These are phyloP conservation scores for Allium sativum DNA, from an alignment of 106 monocot genomes.

Conservation along the genomic window DNA sequence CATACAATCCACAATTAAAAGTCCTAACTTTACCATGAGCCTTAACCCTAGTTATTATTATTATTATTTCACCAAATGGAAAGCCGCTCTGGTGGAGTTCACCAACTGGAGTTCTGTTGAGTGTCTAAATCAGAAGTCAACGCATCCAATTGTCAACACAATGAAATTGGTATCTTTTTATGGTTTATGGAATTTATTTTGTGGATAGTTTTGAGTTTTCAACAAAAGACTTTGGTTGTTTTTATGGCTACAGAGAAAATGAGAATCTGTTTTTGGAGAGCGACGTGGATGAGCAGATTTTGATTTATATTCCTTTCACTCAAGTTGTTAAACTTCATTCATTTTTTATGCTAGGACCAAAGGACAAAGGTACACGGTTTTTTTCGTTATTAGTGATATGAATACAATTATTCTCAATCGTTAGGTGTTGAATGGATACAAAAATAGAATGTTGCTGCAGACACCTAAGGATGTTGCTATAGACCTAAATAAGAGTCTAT, in stretches of 20 bases:
- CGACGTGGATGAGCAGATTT: constrained; percentile 81
- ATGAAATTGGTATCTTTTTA: constrained; percentile 52
- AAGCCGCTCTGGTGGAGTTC: constrained; percentile 94
- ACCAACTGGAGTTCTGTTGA: constrained; percentile 86
- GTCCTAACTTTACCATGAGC: neutral
- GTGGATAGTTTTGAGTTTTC: neutral
- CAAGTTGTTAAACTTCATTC: constrained; percentile 90
- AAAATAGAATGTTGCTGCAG: too few relatives aligned
- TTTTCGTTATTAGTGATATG: neutral
- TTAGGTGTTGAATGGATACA: too few relatives aligned
- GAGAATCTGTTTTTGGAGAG: constrained; percentile 80
- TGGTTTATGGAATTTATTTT: neutral
- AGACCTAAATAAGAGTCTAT: too few relatives aligned
- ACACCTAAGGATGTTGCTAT: too few relatives aligned
- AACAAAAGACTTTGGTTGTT: neutral
- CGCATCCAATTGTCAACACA: constrained; percentile 56
- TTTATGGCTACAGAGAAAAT: constrained; percentile 82
- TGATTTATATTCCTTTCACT: constrained; percentile 84
- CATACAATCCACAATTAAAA: neutral
- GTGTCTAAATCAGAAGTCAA: constrained; percentile 74
- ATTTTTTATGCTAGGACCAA: constrained; percentile 55
- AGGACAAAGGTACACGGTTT: constrained; percentile 55
- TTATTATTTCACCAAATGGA: neutral
- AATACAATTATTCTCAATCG: too few relatives aligned
- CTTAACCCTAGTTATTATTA: neutral